Evolutionary conservation across 2,329 filamentous ascomycete genomes (phyloP).

Genomic region (Claviceps sp.): DNA sequence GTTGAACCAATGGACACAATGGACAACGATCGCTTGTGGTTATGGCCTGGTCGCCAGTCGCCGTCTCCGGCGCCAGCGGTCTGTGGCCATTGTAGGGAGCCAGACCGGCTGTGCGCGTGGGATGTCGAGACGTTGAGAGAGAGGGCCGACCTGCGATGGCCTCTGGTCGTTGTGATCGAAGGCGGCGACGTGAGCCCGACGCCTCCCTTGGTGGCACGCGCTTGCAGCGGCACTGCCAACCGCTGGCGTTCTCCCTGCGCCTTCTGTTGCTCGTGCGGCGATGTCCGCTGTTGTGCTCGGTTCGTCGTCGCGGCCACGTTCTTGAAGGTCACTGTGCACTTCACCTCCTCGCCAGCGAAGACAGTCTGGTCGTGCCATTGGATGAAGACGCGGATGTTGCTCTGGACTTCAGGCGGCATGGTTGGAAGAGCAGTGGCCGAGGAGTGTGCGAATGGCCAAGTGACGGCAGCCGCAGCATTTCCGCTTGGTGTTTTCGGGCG

Average conservation of each 20-base stretch:
- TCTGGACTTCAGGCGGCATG: constrained; percentile 36
- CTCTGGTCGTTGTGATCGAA: constrained; percentile 27
- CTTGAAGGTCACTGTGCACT: constrained; percentile 92
- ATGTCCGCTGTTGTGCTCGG: constrained; percentile 15
- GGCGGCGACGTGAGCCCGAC: constrained; percentile 33
- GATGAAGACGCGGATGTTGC: constrained; percentile 89
- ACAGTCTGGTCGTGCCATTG: constrained; percentile 89
- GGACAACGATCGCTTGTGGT: constrained; percentile 64
- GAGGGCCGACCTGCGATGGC: constrained; percentile 51
- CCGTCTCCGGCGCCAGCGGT: constrained; percentile 15
- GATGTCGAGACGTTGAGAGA: constrained; percentile 45
- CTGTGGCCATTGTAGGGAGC: constrained; percentile 34
- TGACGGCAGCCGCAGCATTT: constrained; percentile 18
- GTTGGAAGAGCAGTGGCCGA: constrained; percentile 15
- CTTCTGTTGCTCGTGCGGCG: constrained; percentile 12
- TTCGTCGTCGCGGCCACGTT: constrained; percentile 50
- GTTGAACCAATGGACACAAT: constrained; percentile 64
- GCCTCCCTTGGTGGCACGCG: constrained; percentile 25
- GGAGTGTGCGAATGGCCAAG: constrained; percentile 14
- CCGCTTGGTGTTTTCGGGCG: constrained; percentile 11
- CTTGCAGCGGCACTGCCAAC: constrained; percentile 29
- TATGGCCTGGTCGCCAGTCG: constrained; percentile 31
- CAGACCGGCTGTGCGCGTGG: constrained; percentile 29
- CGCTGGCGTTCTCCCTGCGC: constrained; percentile 21
- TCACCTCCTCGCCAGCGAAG: constrained; percentile 90